Evolutionary conservation across 192 early-diverging fungal species (phyloP), one percentile per base, ranked within the genome.

Genomic region (Geosiphon pyriformis): DNA sequence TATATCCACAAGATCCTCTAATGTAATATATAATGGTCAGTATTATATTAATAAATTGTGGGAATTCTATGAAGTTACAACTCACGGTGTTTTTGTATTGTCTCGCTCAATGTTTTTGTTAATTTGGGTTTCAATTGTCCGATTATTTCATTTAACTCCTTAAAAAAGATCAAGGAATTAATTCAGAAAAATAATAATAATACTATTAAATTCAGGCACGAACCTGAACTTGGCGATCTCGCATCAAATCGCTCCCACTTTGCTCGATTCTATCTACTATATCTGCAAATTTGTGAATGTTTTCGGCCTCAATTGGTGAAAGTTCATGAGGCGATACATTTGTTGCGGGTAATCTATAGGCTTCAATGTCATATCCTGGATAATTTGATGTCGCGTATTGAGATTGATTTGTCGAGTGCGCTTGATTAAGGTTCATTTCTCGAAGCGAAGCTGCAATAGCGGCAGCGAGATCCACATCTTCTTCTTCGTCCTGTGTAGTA

Each of bases 251-350:
- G 31, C 89, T 87, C 1, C 92, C 92, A n/a, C 80, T 82, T 51
- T 74, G 79, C 54, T 90, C 90, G 26, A 94, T 85, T 51, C 88
- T 78, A 42, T 92, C 87, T 57, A 99, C 82, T 11, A 97, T 78
- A 15, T 93, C 84, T 30, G 91, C 82, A 59, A 99, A 99, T 10
- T 96, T 68, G 71, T 90, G 83, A 31, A 99, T 86, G 37, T 94
- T 96, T 69, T 97, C 92, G 49, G 87, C 82, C 72, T 99, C 94
- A 7, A 86, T 82, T 0, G 75, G 59, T 25, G 86, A 81, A 62
- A 99, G 68, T 48, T 92, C 90, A 48, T 87, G 74, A 4, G 70
- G 18, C 72, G 77, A 22, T 59, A 67, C 22, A 15, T 64, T 53
- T 61, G 69, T 47, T 47, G 51, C 22, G 56, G 70, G 27, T 61